Evolutionary conservation across 352 stramenopile genomes (phyloP).

Genomic region (Phytophthora ohioensis): DNA sequence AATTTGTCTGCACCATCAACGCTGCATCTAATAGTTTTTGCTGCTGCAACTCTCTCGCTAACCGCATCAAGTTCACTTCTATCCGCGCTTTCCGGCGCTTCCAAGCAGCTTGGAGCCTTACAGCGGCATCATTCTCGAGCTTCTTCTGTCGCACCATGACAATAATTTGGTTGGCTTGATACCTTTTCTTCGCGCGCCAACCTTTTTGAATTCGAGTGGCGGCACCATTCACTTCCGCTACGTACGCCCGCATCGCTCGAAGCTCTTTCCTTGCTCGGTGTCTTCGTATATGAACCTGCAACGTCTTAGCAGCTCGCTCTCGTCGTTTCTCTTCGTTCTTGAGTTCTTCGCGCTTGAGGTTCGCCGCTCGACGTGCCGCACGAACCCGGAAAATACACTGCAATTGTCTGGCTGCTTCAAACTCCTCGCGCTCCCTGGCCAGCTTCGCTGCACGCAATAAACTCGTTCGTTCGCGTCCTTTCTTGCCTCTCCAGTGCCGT

Average conservation of each 20-base stretch:
- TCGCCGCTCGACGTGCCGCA: conserved; percentile 48
- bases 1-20: conserved; percentile 59
- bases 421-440: conserved; percentile 41
- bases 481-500: conserved; percentile 72
- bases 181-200: conserved; percentile 63
- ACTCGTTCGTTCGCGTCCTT: conserved; percentile 38
- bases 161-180: conserved; percentile 53
- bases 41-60: conserved; percentile 51
- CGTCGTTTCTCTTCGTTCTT: conserved; percentile 34
- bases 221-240: conserved; percentile 41
- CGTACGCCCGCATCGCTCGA: conserved; percentile 29
- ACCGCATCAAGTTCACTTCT: conserved; percentile 45
- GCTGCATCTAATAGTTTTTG: conserved; percentile 43
- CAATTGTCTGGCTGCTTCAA: conserved; percentile 65
- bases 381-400: conserved; percentile 66
- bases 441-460: conserved; percentile 44
- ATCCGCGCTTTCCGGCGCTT: conserved; percentile 62
- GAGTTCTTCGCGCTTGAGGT: conserved; percentile 48
- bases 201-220: conserved; percentile 55
- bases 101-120: conserved; percentile 67
- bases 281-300: conserved; percentile 58
- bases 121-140: conserved; percentile 52
- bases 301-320: conserved; percentile 52
- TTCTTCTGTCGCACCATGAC: conserved; percentile 41
- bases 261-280: conserved; percentile 51